A percentile compares a stretch with the other conserved stretches of the same genome.
These are phyloP conservation scores for Symbiodinium pilosum DNA, from an alignment of 73 alveolate genomes.

Conservation along the genomic window DNA sequence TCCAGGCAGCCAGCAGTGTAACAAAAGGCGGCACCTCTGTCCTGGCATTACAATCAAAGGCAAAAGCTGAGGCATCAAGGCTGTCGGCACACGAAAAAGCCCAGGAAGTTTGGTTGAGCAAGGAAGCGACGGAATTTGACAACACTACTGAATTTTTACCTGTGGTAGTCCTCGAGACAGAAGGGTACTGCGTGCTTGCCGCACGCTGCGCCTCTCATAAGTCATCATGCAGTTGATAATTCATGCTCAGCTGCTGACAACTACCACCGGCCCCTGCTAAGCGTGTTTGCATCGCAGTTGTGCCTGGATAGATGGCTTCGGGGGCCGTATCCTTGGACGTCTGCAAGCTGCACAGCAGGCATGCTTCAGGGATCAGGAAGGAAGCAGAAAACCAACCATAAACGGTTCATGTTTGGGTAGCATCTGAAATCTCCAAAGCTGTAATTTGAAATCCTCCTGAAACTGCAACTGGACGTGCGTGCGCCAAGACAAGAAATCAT, in stretches of 20 bases:
- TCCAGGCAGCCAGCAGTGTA: neutral
- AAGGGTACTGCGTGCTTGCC: neutral
- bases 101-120: too few species aligned
- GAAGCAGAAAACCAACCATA: too few species aligned
- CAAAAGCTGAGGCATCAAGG: too few species aligned
- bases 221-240: too few species aligned
- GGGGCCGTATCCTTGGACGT: neutral
- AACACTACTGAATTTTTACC: too few species aligned
- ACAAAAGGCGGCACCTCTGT: neutral
- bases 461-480: neutral
- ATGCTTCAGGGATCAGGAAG: too few species aligned
- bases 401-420: neutral
- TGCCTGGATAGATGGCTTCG: conserved; percentile 6
- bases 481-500: too few species aligned
- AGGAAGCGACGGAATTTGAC: too few species aligned
- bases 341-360: neutral
- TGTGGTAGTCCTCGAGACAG: neutral
- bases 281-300: neutral
- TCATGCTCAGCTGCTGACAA: too few species aligned
- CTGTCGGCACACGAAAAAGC: too few species aligned
- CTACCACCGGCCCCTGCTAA: too few species aligned
- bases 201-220: conserved; percentile 19
- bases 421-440: neutral
- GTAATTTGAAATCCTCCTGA: neutral
- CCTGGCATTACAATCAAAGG: too few species aligned